Evolutionary conservation across 139 green algal genomes (phyloP), one percentile per base, ranked within the genome.

Genomic region (Chlorella sorokiniana): DNA sequence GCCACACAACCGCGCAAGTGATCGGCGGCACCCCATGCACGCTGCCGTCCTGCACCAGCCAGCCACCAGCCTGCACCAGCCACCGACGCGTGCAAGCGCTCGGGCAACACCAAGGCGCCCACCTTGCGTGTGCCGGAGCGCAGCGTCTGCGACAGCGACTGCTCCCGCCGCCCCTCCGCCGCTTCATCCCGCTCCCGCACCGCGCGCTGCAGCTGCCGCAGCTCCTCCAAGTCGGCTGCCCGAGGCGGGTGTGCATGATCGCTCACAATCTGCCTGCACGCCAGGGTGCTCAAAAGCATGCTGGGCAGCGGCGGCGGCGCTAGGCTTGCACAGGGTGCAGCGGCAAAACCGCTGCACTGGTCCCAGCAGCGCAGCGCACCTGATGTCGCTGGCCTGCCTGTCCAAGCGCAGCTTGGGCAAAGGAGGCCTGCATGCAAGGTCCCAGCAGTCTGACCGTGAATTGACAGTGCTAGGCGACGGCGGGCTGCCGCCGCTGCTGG

Each of bases 141-240:
- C 42, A 88, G 72, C 42, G 84, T 85, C 10, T 80, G 27, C 8
- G 64, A 76, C 8, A 88, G 59, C 0, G 59, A 81, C 7, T 37
- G 48, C 0, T 10, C 52, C 2, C 35, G 52, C 65, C 41, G 27
- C 10, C 20, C 79, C 29, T 73, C 31, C 27, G 8, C 35, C n/a
- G 41, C 31, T 31, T 76, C 69, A 54, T 84, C 69, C n/a, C 69
- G 54, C 52, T 86, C 79, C 51, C 59, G 61, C 1, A 22, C 5
- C 23, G 65, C 45, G 54, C 86, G 86, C 8, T 88, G 84, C 40
- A 88, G 51, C 40, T 37, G 38, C 22, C 65, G 72, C 40, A 88
- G 80, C 64, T 86, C 80, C 3, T 62, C 33, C 7, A 88, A 10
- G 33, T 88, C 59, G 1, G 10, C 4, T 16, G 84, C 84, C 18